Conservation (phyloP, 345 rosid species). For the Nasturtium officinale region DNA sequence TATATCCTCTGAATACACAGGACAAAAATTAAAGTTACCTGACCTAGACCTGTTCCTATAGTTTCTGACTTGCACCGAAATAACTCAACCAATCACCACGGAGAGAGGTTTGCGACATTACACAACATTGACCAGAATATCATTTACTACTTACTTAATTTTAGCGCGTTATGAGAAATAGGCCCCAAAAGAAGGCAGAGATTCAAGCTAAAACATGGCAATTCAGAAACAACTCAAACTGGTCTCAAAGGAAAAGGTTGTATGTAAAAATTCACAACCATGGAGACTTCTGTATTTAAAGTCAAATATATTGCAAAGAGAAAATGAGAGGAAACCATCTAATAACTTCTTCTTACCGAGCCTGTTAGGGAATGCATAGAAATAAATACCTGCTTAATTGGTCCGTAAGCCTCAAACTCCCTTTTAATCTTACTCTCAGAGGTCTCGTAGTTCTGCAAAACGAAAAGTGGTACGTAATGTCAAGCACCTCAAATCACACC, state of each 20-base stretch:
- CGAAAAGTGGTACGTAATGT: slow-evolving; percentile 24
- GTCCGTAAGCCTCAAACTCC: slow-evolving; percentile 99
- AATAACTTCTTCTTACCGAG: slow-evolving; percentile 83
- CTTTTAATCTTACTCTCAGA: slow-evolving; percentile 96
- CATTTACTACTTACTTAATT: slow-evolving; percentile 21
- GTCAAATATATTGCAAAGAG: slow-evolving; percentile 28
- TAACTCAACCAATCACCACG: slow-evolving; percentile 41
- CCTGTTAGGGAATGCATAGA: slow-evolving; percentile 58
- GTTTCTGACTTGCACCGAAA: slow-evolving; percentile 48
- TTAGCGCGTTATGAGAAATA: background rate
- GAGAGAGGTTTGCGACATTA: slow-evolving; percentile 33
- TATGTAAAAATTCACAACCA: slow-evolving; percentile 8
- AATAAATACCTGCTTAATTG: slow-evolving; percentile 98
- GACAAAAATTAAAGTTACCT: slow-evolving; percentile 52
- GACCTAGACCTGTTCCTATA: slow-evolving; percentile 47
- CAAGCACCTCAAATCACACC: slow-evolving; percentile 10
- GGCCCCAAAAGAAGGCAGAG: slow-evolving; percentile 19
- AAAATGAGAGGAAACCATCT: slow-evolving; percentile 30
- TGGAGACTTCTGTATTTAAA: slow-evolving; percentile 12
- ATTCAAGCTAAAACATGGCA: slow-evolving; percentile 17
- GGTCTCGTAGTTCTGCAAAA: slow-evolving; percentile 92
- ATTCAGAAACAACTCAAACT: slow-evolving; percentile 9
- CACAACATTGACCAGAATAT: slow-evolving; percentile 21
- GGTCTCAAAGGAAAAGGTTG: slow-evolving; percentile 9
- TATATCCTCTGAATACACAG: slow-evolving; percentile 26